Conservation (phyloP, 1,284 basidiomycete genomes). For the Lentinula novae-zelandiae region DNA sequence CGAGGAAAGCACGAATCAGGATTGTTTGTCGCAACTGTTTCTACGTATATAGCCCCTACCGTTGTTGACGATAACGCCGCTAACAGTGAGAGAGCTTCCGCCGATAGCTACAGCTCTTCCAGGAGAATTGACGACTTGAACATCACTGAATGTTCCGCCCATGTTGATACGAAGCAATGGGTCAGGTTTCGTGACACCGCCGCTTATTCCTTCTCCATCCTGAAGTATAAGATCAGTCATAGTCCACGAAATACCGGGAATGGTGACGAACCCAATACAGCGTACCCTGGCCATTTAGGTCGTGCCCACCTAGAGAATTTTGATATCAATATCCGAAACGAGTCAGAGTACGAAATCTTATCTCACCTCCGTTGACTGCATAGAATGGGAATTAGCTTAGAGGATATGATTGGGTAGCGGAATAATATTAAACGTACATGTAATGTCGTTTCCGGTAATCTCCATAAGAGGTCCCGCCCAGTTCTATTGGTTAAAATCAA, state of each 20-base stretch:
- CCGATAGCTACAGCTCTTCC: constrained; percentile 22
- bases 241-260: not conserved
- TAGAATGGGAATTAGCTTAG: not conserved
- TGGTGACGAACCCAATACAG: constrained; percentile 28
- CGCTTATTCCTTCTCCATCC: constrained; percentile 28
- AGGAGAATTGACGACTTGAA: constrained; percentile 32
- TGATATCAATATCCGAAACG: not conserved
- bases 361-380: constrained; percentile 6
- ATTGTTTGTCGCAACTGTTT: not conserved
- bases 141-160: constrained; percentile 15
- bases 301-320: constrained; percentile 3
- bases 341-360: not conserved
- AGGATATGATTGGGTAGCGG: no score
- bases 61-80: constrained; percentile 21
- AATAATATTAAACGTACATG: constrained; percentile 20
- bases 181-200: constrained; percentile 25
- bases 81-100: constrained; percentile 19
- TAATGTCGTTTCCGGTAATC: constrained; percentile 23
- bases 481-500: constrained; percentile 19
- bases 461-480: constrained; percentile 30
- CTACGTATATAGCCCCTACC: constrained; percentile 16
- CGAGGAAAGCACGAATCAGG: not conserved
- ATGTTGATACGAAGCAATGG: constrained; percentile 30
- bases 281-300: constrained; percentile 21
- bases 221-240: constrained; percentile 2